Evolutionary conservation across 768 basidiomycete genomes (phyloP), one percentile per base, ranked within the genome.

Genomic region (Pseudohyphozyma bogoriensis): DNA sequence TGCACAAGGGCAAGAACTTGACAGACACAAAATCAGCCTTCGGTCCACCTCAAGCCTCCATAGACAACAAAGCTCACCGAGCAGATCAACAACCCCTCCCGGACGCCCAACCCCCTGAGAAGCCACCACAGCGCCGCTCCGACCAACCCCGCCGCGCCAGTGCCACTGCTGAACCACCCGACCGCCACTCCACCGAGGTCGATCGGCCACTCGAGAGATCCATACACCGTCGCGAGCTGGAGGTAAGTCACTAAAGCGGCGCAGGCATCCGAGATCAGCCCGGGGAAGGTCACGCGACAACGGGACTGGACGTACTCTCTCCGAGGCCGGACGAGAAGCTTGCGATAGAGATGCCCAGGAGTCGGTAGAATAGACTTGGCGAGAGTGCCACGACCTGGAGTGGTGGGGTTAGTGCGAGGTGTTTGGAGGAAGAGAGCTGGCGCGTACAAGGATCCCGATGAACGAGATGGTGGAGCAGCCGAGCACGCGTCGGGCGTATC

Each of bases 71-170:
- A 35, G 71, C 85, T 39, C 70, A 89, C 89, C 18, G 87, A 81
- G 13, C 87, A 89, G 26, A 93, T 69, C 3, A 88, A 87, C 28
- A 97, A 83, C 2, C 91, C 95, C 15, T 77, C 69, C 46, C 83
- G 80, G 8, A 99, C 89, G 26, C 95, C 93, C 0, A 93, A 74
- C 2, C 82, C 81, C 24, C 95, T 79, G 6, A 97, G 76, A 64
- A 89, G 79, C 93, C 93, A 97, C 95, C 95, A 97, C 16, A 95
- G 70, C 40, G 86, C 85, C 0, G 93, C 90, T 10, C 93, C 93
- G 1, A 85, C 85, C 1, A 99, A 81, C 0, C 93, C 93, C 0
- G 93, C 93, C 7, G 86, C 89, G 2, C 93, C 93, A 0, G 93
- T 97, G 0, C 93, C 93, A 12, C 85, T 85, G 10, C 92, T 85